A percentile compares a stretch with the other conserved stretches of the same genome.
phyloP scores from a whole-genome alignment of 768 basidiomycete genomes.

The Pleurotus platypus region DNA sequence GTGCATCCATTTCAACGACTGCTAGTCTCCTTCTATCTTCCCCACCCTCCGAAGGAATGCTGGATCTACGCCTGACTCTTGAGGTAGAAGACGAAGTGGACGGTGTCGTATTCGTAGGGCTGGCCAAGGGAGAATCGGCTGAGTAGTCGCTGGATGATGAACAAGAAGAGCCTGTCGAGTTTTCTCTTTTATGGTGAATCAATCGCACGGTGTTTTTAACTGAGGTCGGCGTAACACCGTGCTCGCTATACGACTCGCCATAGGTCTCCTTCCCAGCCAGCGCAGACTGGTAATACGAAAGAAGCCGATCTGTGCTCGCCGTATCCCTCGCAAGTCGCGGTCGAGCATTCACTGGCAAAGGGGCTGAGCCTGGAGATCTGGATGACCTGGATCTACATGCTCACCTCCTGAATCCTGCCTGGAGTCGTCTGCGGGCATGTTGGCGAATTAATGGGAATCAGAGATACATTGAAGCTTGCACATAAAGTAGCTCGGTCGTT shows the following conservation, averaged over 20 bases:
- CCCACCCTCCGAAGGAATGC: conserved; percentile 54
- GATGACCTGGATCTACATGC: no score
- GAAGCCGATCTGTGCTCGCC: conserved; percentile 32
- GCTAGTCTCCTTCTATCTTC: conserved; percentile 64
- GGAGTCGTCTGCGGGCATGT: no score
- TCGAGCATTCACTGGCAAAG: conserved; percentile 16
- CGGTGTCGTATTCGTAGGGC: conserved; percentile 12
- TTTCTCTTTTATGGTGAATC: conserved; percentile 12
- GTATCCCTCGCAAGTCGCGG: conserved; percentile 24
- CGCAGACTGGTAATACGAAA: conserved; percentile 56
- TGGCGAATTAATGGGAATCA: no score
- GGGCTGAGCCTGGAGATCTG: no score
- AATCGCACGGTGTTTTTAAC: conserved; percentile 6
- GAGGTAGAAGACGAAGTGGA: conserved; percentile 24
- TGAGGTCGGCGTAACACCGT: conserved; percentile 8
- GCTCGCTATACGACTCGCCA: conserved; percentile 5
- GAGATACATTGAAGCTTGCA: no score
- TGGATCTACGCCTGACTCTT: conserved; percentile 38
- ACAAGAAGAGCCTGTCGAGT: conserved; percentile 31
- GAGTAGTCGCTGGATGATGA: conserved; percentile 52
- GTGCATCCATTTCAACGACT: conserved; percentile 57
- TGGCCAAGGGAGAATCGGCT: conserved; percentile 32
- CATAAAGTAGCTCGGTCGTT: no score
- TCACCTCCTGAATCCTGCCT: no score
- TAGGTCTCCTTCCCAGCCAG: conserved; percentile 33